Base-by-base conservation (phyloP, 169 alveolate genomes). In the Babesia ovis region DNA sequence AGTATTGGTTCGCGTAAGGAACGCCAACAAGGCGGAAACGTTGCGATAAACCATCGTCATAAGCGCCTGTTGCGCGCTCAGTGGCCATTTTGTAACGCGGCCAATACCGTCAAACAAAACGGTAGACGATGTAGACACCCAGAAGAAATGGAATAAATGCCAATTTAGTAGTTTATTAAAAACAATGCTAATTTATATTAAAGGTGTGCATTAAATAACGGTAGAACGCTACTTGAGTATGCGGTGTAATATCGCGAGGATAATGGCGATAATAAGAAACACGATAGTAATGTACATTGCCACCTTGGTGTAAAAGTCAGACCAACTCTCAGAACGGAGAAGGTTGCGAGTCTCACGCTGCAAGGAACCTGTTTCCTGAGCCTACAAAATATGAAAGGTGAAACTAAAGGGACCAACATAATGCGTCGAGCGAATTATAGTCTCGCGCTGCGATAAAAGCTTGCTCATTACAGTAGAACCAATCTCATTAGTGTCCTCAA, bases 391-490 rank as follows among this genome's bases (percentile, higher is more conserved):
- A 39, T 48, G 27, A 42, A 12, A 27, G 23, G 43, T 20, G 18
- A n/a, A 5, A 14, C 22, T 2, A 22, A 12, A 14, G 5, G 3
- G 37, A 25, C 83, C 34, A 64, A 79, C 87, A 53, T 64, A 58
- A 18, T 79, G 74, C 22, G 73, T 79, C 45, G 87, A 66, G 27
- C 87, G 73, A 27, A 79, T 68, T 27, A 79, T 79, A 22, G 81
- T 69, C 20, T 79, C 87, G 23, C 87, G 73, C 55, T 79, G 87
- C 76, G 73, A 66, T 41, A 79, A 56, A 1, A 79, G 57, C 70
- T 79, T 69, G 42, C 69, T 66, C 87, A 79, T 79, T 1, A 79
- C 87, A 37, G 23, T 68, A n/a, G 83, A 50, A n/a, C 87, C 87
- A 45, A 79, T 45, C 46, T 79, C 77, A 41, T 68, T 68, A 16